phyloP scores from a whole-genome alignment of 345 rosid species.

The Camelina hispida region DNA sequence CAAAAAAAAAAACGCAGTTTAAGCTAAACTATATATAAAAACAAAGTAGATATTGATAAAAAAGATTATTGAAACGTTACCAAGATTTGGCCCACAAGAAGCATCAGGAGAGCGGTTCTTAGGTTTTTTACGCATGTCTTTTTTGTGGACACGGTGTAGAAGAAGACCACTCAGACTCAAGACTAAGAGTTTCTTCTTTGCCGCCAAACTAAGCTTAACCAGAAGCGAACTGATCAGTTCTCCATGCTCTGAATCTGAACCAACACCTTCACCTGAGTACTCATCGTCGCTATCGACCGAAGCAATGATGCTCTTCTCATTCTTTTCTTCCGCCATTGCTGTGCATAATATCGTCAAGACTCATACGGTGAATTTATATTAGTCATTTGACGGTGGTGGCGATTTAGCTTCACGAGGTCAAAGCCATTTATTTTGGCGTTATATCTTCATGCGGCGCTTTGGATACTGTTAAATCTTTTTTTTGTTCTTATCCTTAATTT shows the following conservation, averaged over 20 bases:
- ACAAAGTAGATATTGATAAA: too few relatives aligned
- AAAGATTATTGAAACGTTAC: background rate
- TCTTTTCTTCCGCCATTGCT: conserved; percentile 31
- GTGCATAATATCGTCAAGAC: background rate
- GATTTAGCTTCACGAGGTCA: conserved; percentile 40
- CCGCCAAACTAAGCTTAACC: conserved; percentile 30
- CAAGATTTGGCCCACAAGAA: conserved; percentile 42
- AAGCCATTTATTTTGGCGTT: conserved; percentile 29
- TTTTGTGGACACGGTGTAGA: conserved; percentile 35
- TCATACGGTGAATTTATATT: conserved; percentile 6
- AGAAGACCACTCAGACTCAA: conserved; percentile 47
- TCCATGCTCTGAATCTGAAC: background rate
- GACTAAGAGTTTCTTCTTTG: conserved; percentile 48
- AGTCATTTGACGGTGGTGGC: background rate
- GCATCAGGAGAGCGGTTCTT: conserved; percentile 41
- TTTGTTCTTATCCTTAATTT: background rate
- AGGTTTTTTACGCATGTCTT: background rate
- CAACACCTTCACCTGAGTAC: background rate
- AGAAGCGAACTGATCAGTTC: conserved; percentile 19
- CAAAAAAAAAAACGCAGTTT: background rate
- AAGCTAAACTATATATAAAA: background rate
- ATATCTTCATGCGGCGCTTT: conserved; percentile 21
- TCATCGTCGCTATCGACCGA: conserved; percentile 21
- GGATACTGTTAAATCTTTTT: background rate
- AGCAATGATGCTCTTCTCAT: background rate